These are phyloP conservation scores for Eucalyptus sp. DNA, from an alignment of 345 rosid species.

Conservation along the genomic window DNA sequence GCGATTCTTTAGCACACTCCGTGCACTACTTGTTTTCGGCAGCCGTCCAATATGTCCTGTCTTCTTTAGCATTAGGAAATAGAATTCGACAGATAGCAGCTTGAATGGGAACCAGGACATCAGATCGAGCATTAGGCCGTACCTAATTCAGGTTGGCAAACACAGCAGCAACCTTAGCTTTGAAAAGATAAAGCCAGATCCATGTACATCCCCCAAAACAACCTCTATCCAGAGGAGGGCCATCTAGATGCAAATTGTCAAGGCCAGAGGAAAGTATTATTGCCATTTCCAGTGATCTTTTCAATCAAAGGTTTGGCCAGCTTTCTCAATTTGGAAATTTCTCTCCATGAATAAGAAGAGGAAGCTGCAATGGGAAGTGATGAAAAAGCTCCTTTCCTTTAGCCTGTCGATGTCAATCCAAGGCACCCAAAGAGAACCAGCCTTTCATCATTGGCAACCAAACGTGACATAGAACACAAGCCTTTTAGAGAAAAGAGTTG, in stretches of 20 bases:
- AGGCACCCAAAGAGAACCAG: background rate
- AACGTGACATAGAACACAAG: background rate
- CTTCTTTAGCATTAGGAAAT: background rate
- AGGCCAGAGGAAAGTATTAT: background rate
- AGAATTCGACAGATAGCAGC: background rate
- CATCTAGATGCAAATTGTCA: background rate
- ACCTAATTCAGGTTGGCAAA: background rate
- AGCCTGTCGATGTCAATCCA: background rate
- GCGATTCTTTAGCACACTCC: background rate
- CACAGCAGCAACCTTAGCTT: background rate
- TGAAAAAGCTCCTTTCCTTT: background rate
- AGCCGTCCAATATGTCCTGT: background rate
- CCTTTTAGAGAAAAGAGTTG: background rate
- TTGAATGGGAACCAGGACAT: background rate
- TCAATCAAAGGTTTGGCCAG: background rate
- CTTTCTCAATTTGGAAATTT: background rate
- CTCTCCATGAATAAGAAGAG: background rate
- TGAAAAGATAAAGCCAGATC: background rate
- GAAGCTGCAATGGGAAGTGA: background rate
- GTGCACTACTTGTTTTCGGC: background rate
- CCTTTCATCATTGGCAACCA: background rate
- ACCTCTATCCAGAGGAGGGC: background rate
- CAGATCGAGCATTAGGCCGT: background rate
- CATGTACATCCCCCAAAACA: background rate
- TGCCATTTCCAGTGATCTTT: background rate